These are phyloP conservation scores for Pulveroboletus sp. DNA, from an alignment of 768 basidiomycete species.

Conservation along the genomic window DNA sequence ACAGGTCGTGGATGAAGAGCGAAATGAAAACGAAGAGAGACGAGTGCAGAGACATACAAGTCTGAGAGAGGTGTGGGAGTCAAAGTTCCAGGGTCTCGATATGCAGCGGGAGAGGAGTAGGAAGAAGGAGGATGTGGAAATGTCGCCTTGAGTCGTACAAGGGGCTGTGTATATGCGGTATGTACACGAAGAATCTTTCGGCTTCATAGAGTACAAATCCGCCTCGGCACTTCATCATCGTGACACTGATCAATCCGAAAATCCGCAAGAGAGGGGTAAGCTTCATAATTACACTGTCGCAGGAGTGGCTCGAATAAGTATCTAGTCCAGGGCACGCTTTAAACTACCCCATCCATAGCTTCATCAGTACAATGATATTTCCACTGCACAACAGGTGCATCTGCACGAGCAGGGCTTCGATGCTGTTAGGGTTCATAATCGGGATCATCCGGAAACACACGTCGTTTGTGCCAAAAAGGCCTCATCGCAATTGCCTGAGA, in stretches of 20 bases:
- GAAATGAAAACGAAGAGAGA: constrained; percentile 17
- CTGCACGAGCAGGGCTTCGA: too few relatives aligned
- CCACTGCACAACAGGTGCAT: too few relatives aligned
- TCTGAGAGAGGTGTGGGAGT: constrained; percentile 40
- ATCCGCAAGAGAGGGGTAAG: neutral
- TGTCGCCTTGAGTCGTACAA: constrained; percentile 17
- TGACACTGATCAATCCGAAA: neutral
- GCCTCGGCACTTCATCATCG: neutral
- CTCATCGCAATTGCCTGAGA: constrained; percentile 37
- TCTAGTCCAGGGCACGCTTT: too few relatives aligned
- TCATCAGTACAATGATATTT: neutral
- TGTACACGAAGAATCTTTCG: neutral
- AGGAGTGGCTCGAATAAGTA: too few relatives aligned
- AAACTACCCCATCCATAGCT: neutral
- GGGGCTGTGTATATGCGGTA: neutral
- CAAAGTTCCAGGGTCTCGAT: constrained; percentile 34
- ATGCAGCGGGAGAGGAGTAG: constrained; percentile 19
- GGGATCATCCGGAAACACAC: too few relatives aligned
- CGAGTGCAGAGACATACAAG: constrained; percentile 38
- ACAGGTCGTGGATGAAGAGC: constrained; percentile 34
- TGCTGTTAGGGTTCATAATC: too few relatives aligned
- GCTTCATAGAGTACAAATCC: neutral
- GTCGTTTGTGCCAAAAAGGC: neutral
- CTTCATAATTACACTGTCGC: too few relatives aligned
- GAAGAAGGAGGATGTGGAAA: constrained; percentile 24